A percentile compares a stretch with the other conserved stretches of the same genome.
These are phyloP conservation scores for Boletus rubropictus DNA, from an alignment of 768 basidiomycete species.

Conservation along the genomic window DNA sequence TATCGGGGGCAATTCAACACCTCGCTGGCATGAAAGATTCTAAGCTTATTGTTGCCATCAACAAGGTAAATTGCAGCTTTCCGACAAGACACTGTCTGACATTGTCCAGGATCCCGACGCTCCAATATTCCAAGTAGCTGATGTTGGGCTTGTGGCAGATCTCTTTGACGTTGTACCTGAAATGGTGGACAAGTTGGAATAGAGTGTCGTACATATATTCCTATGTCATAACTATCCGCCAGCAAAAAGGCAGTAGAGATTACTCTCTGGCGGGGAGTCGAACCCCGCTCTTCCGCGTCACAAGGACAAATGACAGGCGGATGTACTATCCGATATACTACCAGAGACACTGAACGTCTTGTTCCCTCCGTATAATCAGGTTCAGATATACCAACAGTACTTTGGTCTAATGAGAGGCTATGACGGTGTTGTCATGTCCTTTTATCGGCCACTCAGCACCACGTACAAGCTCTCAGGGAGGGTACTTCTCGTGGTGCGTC, in stretches of 20 bases:
- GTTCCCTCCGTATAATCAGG: not conserved
- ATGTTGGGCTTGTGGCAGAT: conserved; percentile 90
- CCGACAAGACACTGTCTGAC: conserved; percentile 7
- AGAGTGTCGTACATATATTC: conserved; percentile 17
- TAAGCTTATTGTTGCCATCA: conserved; percentile 95
- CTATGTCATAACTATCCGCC: conserved; percentile 14
- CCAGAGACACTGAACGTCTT: conserved; percentile 25
- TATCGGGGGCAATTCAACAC: conserved; percentile 98
- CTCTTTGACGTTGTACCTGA: conserved; percentile 90
- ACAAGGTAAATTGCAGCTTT: conserved; percentile 58
- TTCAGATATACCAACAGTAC: too few relatives aligned
- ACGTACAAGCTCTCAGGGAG: conserved; percentile 27
- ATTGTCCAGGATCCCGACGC: conserved; percentile 81
- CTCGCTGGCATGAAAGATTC: conserved; percentile 99
- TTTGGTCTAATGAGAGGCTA: not conserved
- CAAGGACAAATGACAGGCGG: conserved; percentile 35
- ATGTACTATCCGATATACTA: conserved; percentile 50
- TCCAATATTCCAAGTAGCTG: conserved; percentile 98
- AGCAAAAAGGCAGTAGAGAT: not conserved
- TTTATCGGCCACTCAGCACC: conserved; percentile 25
- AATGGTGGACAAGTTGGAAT: conserved; percentile 80
- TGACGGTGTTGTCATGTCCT: conserved; percentile 17
- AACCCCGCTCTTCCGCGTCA: conserved; percentile 38
- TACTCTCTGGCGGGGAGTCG: conserved; percentile 43
- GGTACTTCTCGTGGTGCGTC: conserved; percentile 28